Evolutionary conservation across 2,329 filamentous ascomycete genomes (phyloP), one percentile per base, ranked within the genome.

Genomic region (Blastomyces gilchristii): DNA sequence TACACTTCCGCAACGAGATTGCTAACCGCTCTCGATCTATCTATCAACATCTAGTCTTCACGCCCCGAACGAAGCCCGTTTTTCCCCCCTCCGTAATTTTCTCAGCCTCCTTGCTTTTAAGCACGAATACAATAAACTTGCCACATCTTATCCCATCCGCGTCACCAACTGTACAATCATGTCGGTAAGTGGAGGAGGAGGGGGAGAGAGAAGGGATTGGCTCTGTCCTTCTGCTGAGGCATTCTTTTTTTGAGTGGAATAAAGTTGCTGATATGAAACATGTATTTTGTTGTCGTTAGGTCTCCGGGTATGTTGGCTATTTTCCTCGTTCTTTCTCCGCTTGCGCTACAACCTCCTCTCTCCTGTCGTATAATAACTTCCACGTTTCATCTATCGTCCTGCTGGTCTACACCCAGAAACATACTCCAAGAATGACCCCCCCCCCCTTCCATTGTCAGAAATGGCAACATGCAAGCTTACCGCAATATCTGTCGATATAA

Each of bases 261-360:
- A 12, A 25, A 25, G 28, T n/a, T 54, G 28, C 31, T 54, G 25
- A 31, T 54, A 6, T 34, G 52, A 54, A 9, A 3, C 11, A 18
- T 43, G 37, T 45, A n/a, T 58, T 37, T 31, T 5, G 41, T 6
- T 31, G n/a, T 4, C 22, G 54, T 16, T 58, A 58, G 54, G 54
- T 58, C 37, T 58, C 54, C 54, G 54, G 54, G 54, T 58, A 58
- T 18, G 54, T 58, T 58, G 16, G 5, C 18, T 28, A 43, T 50
- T 25, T 50, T 22, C 45, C 18, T 8, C n/a, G 9, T 25, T n/a
- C 18, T 22, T n/a, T 41, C 34, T 31, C 37, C n/a, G 2, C 43
- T 31, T 14, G 5, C 22, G 12, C 11, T n/a, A 2, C 56, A 28
- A 18, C n/a, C 56, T 25, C 39, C 22, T 14, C 22, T 43, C 6